Conservation (phyloP, 192 early-diverging fungal genomes). For the Rhizophlyctis rosea region DNA sequence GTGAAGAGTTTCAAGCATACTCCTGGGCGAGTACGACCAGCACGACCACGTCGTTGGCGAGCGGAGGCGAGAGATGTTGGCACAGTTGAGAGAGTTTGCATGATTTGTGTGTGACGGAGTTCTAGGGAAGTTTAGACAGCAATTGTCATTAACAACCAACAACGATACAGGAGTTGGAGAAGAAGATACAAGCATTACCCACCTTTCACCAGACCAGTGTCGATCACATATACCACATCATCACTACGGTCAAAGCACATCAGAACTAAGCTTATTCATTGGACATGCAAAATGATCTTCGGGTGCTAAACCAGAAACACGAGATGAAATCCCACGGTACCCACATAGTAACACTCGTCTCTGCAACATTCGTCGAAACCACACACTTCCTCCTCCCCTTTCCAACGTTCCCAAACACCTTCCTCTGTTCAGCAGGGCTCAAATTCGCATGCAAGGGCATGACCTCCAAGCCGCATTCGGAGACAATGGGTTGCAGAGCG, state of each 20-base stretch:
- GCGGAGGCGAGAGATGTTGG: slow-evolving; percentile 62
- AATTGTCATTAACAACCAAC: no score
- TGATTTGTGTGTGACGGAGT: slow-evolving; percentile 42
- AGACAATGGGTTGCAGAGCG: slow-evolving; percentile 2
- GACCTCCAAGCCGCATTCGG: slow-evolving; percentile 24
- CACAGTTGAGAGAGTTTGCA: slow-evolving; percentile 44
- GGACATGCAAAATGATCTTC: background rate
- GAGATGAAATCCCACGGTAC: slow-evolving; percentile 1
- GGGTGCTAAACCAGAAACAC: slow-evolving; percentile 23
- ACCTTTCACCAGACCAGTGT: slow-evolving; percentile 71
- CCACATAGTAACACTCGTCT: slow-evolving; percentile 65
- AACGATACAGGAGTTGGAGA: no score
- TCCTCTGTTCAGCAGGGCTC: slow-evolving; percentile 48
- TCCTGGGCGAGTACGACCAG: slow-evolving; percentile 78
- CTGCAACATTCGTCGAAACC: slow-evolving; percentile 80
- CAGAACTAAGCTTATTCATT: no score
- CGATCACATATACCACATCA: slow-evolving; percentile 78
- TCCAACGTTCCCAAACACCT: slow-evolving; percentile 58
- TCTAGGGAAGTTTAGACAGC: no score
- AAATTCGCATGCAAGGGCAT: slow-evolving; percentile 64
- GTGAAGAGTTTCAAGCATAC: slow-evolving; percentile 59
- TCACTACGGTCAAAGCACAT: slow-evolving; percentile 37
- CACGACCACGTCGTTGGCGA: slow-evolving; percentile 78
- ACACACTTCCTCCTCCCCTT: slow-evolving; percentile 65
- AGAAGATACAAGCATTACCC: slow-evolving; percentile 14